Conservation (phyloP, 345 rosid genomes). For the Gossypium anomalum region DNA sequence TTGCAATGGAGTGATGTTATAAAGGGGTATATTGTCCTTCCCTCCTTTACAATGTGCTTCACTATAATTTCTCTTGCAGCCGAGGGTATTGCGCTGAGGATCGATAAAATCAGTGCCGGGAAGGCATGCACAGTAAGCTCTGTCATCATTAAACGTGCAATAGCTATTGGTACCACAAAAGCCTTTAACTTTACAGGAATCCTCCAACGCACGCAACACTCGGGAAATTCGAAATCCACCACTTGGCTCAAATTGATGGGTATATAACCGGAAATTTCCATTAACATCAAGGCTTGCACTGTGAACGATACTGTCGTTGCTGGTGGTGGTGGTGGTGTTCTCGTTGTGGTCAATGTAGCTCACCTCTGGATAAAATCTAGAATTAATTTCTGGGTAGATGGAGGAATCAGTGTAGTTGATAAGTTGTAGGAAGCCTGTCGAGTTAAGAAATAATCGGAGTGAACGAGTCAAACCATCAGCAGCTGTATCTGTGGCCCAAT, state of each 20-base stretch:
- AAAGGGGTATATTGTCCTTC: not conserved
- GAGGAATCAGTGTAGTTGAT: not conserved
- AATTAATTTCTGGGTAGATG: not conserved
- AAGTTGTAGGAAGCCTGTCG: not conserved
- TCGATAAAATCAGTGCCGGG: slow-evolving; percentile 4
- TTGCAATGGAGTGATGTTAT: not conserved
- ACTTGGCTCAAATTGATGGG: not conserved
- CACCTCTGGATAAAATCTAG: not conserved
- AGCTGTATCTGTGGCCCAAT: not conserved
- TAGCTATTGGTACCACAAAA: slow-evolving; percentile 14
- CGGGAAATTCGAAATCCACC: not conserved
- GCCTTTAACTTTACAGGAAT: not conserved
- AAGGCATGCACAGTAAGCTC: slow-evolving; percentile 5
- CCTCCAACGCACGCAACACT: not conserved
- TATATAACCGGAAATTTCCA: not conserved
- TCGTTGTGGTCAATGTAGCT: not conserved
- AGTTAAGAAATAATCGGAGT: not conserved
- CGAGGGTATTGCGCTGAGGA: not conserved
- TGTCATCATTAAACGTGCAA: not conserved
- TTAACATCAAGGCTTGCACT: slow-evolving; percentile 11
- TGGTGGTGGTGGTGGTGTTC: not conserved
- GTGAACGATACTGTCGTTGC: not conserved
- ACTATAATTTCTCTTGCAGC: slow-evolving; percentile 14
- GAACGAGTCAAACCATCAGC: rapidly evolving
- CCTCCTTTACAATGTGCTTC: not conserved